phyloP scores from a whole-genome alignment of 2,329 filamentous ascomycete genomes.

The Passalora sequoiae region DNA sequence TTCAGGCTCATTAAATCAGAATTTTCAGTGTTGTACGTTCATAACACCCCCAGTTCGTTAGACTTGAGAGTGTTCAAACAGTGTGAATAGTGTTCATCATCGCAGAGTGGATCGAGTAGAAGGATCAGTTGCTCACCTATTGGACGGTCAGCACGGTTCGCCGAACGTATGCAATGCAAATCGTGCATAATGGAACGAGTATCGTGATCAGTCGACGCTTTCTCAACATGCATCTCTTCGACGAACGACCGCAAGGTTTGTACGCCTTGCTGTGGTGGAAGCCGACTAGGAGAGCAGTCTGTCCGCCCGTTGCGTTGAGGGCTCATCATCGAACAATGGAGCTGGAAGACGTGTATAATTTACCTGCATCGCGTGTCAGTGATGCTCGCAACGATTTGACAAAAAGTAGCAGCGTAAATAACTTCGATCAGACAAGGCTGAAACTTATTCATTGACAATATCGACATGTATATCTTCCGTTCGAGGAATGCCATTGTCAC shows the following conservation, averaged over 20 bases:
- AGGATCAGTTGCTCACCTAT: constrained; percentile 18
- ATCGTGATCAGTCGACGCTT: constrained; percentile 57
- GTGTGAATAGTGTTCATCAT: constrained; percentile 70
- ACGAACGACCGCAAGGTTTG: constrained; percentile 57
- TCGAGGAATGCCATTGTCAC: constrained; percentile 67
- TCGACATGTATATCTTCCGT: constrained; percentile 59
- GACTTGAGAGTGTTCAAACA: constrained; percentile 57
- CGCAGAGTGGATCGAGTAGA: constrained; percentile 29
- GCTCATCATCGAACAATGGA: constrained; percentile 51
- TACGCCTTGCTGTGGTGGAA: constrained; percentile 55
- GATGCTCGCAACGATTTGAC: constrained; percentile 20
- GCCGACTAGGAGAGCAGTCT: constrained; percentile 51
- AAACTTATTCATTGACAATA: constrained; percentile 59
- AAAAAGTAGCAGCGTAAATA: background rate
- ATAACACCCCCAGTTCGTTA: constrained; percentile 48
- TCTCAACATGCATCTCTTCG: constrained; percentile 61
- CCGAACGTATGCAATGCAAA: background rate
- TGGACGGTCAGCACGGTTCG: constrained; percentile 16
- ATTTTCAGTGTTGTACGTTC: constrained; percentile 60
- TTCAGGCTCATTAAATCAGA: constrained; percentile 49
- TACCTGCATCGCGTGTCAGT: constrained; percentile 29
- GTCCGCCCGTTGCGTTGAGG: constrained; percentile 66
- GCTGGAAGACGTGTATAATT: constrained; percentile 16
- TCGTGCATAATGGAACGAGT: too few species aligned
- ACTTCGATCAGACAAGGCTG: constrained; percentile 63